phyloP scores from a whole-genome alignment of 2,329 filamentous ascomycete genomes.

The Calonectria pseudoreteaudii region DNA sequence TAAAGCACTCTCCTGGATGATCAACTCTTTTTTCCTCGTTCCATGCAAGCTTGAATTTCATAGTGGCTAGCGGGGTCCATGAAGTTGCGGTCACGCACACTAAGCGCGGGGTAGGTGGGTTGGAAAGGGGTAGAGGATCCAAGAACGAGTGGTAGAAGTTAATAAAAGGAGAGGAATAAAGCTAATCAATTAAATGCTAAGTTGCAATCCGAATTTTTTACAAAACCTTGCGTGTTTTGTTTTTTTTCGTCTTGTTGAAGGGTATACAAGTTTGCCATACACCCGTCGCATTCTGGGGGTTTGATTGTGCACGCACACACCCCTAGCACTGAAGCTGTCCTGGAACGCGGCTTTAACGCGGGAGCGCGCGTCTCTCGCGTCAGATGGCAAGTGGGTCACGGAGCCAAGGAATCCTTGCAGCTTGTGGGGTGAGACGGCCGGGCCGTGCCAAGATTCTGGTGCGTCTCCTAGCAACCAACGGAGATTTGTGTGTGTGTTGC shows the following conservation, averaged over 20 bases:
- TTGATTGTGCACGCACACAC: background rate
- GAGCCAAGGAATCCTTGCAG: conserved; percentile 15
- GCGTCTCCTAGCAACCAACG: conserved; percentile 22
- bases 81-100: background rate
- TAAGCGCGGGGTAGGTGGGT: background rate
- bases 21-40: background rate
- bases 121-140: background rate
- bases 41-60: background rate
- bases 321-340: background rate
- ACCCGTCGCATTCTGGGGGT: background rate
- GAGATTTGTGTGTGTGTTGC: background rate
- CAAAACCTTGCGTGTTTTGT: too few species aligned
- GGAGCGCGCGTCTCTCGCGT: conserved; percentile 36
- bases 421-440: conserved; percentile 28
- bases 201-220: background rate
- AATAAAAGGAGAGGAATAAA: background rate
- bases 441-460: conserved; percentile 10
- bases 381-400: conserved; percentile 13
- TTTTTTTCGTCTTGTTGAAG: background rate
- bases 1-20: conserved; percentile 26
- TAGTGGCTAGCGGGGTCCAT: too few species aligned
- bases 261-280: background rate
- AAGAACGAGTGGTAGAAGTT: background rate
- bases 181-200: background rate
- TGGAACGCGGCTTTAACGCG: conserved; percentile 14